Base-by-base conservation (phyloP, 495 filamentous ascomycete species). In the Gamarada debralockiae region DNA sequence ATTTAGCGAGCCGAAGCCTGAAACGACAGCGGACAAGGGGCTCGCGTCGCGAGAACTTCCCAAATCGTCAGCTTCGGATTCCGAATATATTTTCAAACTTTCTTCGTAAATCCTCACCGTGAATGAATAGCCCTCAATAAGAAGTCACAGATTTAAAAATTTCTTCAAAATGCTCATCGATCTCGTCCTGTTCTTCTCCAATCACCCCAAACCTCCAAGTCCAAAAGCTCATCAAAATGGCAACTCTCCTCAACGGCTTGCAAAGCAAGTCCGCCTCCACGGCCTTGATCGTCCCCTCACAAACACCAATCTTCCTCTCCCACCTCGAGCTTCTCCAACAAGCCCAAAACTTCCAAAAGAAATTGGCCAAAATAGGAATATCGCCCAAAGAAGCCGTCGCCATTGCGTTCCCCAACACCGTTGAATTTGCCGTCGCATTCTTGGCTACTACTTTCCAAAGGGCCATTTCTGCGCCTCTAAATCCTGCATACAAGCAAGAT, bases 381-480 rank as follows among this genome's bases (percentile, higher is more conserved):
- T 66, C 72, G 37, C 72, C 78, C 36, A 72, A 76, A 40, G 74
- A 78, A 12, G 81, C 88, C 18, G 85, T 92, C 37, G 89, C 86
- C 17, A 87, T 91, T 53, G 82, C 86, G 1, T 75, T 87, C n/a
- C 79, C 83, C 25, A 92, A 92, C 67, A 86, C 84, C 23, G 87
- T 86, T 62, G 86, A 88, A 68, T 91, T 91, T 68, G 81, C 90
- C 58, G 80, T 91, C 50, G 80, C 86, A 1, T 93, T 93, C 71
- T 75, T 93, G 20, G 89, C 87, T 13, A 74, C 81, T n/a, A 78
- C 86, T 6, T 85, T 80, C 77, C 89, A 92, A 70, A 80, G 89
- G 51, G 84, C 73, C 21, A 86, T 90, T 56, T 88, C 88, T 20
- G 89, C 88, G 3, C 89, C 88, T 3, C 71, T 92, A 43, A 92